phyloP scores from a whole-genome alignment of 1,139 yeast genomes.

The Cylindricascospora bacillispora region DNA sequence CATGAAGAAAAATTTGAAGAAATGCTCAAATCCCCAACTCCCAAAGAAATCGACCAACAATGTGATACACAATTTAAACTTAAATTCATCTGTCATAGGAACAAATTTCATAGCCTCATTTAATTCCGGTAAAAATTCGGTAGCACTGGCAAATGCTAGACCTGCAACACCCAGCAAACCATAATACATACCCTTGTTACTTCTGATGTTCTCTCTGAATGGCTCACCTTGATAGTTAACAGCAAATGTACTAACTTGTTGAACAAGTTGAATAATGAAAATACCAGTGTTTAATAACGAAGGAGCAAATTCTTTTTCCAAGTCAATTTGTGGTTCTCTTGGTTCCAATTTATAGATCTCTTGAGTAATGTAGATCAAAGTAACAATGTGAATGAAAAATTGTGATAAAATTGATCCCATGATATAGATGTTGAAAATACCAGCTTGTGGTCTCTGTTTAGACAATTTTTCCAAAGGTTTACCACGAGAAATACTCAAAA shows the following conservation, averaged over 20 bases:
- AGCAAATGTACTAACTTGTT: constrained; percentile 95
- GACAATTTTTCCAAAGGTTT: constrained; percentile 81
- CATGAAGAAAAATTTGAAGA: constrained; percentile 74
- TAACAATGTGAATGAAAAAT: constrained; percentile 79
- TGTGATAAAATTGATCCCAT: constrained; percentile 97
- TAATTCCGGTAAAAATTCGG: constrained; percentile 90
- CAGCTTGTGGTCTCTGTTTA: constrained; percentile 94
- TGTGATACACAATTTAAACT: constrained; percentile 58
- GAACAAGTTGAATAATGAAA: constrained; percentile 85
- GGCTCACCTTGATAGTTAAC: constrained; percentile 97
- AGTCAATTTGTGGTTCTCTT: constrained; percentile 75
- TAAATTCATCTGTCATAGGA: constrained; percentile 68
- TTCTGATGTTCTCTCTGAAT: constrained; percentile 80
- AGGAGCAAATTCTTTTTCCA: constrained; percentile 81
- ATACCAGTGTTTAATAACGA: constrained; percentile 92
- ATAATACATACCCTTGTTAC: constrained; percentile 93
- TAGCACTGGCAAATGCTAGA: constrained; percentile 80
- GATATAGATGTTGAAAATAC: constrained; percentile 85
- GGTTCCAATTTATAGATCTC: constrained; percentile 86
- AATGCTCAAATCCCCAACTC: constrained; percentile 69
- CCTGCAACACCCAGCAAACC: constrained; percentile 87
- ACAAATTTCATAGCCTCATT: constrained; percentile 88
- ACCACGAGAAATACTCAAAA: constrained; percentile 90
- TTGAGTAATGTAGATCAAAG: constrained; percentile 69
- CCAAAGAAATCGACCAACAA: constrained; percentile 66